Conservation (phyloP, 2,329 filamentous ascomycete genomes). For the Pseudonectria foliicola region DNA sequence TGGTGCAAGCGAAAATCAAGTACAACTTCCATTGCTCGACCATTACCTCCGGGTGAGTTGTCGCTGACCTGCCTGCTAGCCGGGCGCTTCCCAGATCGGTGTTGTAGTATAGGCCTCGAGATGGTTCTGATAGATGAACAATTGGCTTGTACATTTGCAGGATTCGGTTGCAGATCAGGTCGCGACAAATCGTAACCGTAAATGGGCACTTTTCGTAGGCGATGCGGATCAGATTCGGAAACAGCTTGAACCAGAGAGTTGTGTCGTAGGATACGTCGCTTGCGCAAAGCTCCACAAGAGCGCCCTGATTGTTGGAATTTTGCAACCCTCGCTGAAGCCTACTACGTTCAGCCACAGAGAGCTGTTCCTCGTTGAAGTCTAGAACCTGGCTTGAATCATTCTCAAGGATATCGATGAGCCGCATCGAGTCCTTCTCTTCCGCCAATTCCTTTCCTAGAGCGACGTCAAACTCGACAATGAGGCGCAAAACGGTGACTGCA, state of each 20-base stretch:
- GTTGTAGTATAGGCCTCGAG: slow-evolving; percentile 57
- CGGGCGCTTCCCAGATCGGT: slow-evolving; percentile 50
- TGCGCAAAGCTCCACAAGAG: slow-evolving; percentile 86
- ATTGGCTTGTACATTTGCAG: slow-evolving; percentile 89
- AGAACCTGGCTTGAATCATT: slow-evolving; percentile 82
- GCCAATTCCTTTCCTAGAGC: slow-evolving; percentile 65
- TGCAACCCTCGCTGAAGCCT: slow-evolving; percentile 84
- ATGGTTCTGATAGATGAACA: slow-evolving; percentile 67
- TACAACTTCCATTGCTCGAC: slow-evolving; percentile 98
- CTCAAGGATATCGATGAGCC: slow-evolving; percentile 88
- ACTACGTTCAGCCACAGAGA: slow-evolving; percentile 88
- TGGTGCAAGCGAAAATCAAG: slow-evolving; percentile 94
- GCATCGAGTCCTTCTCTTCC: slow-evolving; percentile 54
- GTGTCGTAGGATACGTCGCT: slow-evolving; percentile 94
- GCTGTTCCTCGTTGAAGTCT: slow-evolving; percentile 83
- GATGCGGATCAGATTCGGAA: slow-evolving; percentile 87
- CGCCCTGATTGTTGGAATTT: slow-evolving; percentile 75
- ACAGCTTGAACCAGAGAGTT: slow-evolving; percentile 95
- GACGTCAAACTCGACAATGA: slow-evolving; percentile 89
- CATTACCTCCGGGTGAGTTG: slow-evolving; percentile 74
- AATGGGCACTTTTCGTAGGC: slow-evolving; percentile 88
- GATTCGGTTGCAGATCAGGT: slow-evolving; percentile 86
- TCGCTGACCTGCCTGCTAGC: slow-evolving; percentile 47
- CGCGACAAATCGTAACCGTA: slow-evolving; percentile 81
- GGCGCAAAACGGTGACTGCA: slow-evolving; percentile 82